phyloP scores from a whole-genome alignment of 2,329 filamentous ascomycete species.

The Beauveria scarabaeidicola region DNA sequence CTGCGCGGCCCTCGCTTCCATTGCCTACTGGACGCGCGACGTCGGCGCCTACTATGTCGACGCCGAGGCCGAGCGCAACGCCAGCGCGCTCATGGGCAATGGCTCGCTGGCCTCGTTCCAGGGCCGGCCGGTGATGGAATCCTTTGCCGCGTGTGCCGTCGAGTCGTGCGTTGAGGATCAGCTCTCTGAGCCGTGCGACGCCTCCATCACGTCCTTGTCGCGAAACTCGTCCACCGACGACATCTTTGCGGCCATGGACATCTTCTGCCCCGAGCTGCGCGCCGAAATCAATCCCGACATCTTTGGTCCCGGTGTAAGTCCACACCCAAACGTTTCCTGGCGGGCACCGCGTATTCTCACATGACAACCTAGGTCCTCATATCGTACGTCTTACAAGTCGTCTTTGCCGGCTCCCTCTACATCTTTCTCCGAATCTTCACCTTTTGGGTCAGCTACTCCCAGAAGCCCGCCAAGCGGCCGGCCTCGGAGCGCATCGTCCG shows the following conservation, averaged over 20 bases:
- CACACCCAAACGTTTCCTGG: background rate
- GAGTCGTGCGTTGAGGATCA: slow-evolving; percentile 27
- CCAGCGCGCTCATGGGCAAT: slow-evolving; percentile 27
- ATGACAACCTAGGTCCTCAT: slow-evolving; percentile 25
- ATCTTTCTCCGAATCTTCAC: slow-evolving; percentile 27
- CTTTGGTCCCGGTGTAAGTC: slow-evolving; percentile 29
- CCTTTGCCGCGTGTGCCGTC: slow-evolving; percentile 27
- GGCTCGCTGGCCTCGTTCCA: slow-evolving; percentile 24
- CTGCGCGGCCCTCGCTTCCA: slow-evolving; percentile 27
- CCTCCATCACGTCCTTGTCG: slow-evolving; percentile 20
- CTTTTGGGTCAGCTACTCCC: slow-evolving; percentile 25
- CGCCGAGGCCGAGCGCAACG: slow-evolving; percentile 27
- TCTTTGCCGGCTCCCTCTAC: slow-evolving; percentile 26
- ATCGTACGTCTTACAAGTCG: slow-evolving; percentile 30
- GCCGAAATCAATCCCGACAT: slow-evolving; percentile 32
- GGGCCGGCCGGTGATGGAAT: slow-evolving; percentile 21
- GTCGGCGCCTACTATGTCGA: slow-evolving; percentile 22
- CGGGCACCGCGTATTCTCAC: background rate
- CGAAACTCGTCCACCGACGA: slow-evolving; percentile 20
- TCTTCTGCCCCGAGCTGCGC: slow-evolving; percentile 27
- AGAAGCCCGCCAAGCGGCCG: slow-evolving; percentile 18
- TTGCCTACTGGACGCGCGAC: slow-evolving; percentile 26
- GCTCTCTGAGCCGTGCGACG: slow-evolving; percentile 23
- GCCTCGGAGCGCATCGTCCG: slow-evolving; percentile 19
- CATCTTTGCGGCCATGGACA: slow-evolving; percentile 26